A percentile compares a stretch with the other conserved stretches of the same genome.
Evolutionary conservation across 1,284 basidiomycete genomes (phyloP).

Genomic region (Spongispora temasekensis): DNA sequence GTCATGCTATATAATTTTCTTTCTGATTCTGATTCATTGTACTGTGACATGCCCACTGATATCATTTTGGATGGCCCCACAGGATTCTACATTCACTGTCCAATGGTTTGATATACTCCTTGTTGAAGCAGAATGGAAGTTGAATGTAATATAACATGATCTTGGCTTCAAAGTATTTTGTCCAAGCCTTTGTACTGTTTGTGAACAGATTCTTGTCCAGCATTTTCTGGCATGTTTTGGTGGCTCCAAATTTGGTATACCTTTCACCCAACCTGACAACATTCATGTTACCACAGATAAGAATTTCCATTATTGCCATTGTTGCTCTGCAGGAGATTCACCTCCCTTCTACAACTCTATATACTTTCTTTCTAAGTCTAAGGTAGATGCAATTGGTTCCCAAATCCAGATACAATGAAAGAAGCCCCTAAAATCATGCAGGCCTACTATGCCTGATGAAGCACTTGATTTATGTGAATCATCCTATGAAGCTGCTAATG

Average conservation of each 20-base stretch:
- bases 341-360: background rate
- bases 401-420: background rate
- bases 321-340: background rate
- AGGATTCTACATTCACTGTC: background rate
- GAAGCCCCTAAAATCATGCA: background rate
- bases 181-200: background rate
- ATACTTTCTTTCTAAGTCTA: slow-evolving; percentile 3
- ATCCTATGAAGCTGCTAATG: slow-evolving; percentile 5
- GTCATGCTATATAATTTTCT: no score
- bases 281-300: slow-evolving; percentile 4
- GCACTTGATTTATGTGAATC: background rate
- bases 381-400: slow-evolving; percentile 1
- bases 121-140: background rate
- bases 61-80: no score
- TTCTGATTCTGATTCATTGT: no score
- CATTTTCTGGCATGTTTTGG: slow-evolving; percentile 6
- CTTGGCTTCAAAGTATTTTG: no score
- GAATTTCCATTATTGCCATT: slow-evolving; percentile 1
- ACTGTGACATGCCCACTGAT: no score
- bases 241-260: background rate
- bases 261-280: background rate
- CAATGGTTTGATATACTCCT: background rate
- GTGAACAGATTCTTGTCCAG: background rate
- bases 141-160: no score
- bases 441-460: background rate